Percentiles rank a stretch among this genome's conserved stretches.
Evolutionary conservation across 2,329 filamentous ascomycete genomes (phyloP).

Genomic region (Seiridium unicorne): DNA sequence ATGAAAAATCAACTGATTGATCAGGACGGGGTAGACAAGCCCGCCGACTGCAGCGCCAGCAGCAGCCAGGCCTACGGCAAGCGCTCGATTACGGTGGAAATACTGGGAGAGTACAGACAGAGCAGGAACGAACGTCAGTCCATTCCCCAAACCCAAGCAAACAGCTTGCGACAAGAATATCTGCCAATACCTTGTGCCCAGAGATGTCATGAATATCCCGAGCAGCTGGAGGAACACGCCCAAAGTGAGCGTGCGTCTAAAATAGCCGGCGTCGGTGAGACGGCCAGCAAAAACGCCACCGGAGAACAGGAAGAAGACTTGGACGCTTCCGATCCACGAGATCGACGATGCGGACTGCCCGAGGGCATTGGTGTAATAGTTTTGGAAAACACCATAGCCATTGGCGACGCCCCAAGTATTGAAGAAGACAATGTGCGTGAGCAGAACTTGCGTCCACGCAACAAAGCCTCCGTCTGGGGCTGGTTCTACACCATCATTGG

Average conservation of each 20-base stretch:
- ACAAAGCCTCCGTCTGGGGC: slow-evolving; percentile 23
- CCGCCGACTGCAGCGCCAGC: slow-evolving; percentile 33
- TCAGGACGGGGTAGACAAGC: slow-evolving; percentile 40
- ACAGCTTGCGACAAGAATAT: slow-evolving; percentile 49
- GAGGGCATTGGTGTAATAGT: slow-evolving; percentile 41
- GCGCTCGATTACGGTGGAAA: slow-evolving; percentile 24
- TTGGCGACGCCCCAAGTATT: slow-evolving; percentile 41
- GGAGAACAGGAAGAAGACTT: slow-evolving; percentile 49
- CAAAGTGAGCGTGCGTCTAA: slow-evolving; percentile 38
- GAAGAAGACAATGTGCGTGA: slow-evolving; percentile 43
- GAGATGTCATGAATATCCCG: slow-evolving; percentile 51
- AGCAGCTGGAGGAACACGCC: slow-evolving; percentile 46
- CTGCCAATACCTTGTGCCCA: slow-evolving; percentile 48
- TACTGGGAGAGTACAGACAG: slow-evolving; percentile 25
- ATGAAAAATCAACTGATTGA: slow-evolving; percentile 39
- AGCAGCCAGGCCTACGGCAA: slow-evolving; percentile 30
- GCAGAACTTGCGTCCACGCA: slow-evolving; percentile 43
- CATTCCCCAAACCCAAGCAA: slow-evolving; percentile 41
- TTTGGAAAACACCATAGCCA: slow-evolving; percentile 50
- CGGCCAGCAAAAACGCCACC: slow-evolving; percentile 48
- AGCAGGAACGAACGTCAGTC: slow-evolving; percentile 20
- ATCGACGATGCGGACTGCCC: slow-evolving; percentile 40
- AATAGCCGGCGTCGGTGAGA: slow-evolving; percentile 49
- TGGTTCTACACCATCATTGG: not conserved
- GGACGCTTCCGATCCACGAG: slow-evolving; percentile 50